Evolutionary conservation across 805 yeast species (phyloP), one percentile per base, ranked within the genome.

Genomic region (Kodamaea jinghongensis): DNA sequence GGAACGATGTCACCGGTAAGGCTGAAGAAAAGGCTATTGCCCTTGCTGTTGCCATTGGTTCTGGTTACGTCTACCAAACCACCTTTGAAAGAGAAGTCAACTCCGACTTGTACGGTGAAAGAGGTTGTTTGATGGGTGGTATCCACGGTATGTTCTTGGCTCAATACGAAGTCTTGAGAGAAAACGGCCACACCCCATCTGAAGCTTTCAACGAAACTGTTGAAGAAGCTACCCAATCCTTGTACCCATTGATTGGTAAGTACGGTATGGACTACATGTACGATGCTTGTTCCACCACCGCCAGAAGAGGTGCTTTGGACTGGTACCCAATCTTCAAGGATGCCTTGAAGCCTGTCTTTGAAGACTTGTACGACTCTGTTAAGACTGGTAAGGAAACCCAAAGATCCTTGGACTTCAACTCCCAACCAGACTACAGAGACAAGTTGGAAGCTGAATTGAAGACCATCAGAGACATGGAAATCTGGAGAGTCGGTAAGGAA

Each of bases 231-330:
- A 93, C 99, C 52, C 99, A 93, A 79, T 93, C 98, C 43, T 80
- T 93, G 63, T 93, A 93, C 86, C 99, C 99, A 74, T 83, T 93
- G 79, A 72, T 93, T 59, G 99, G 99, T 76, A 89, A 88, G 75
- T 86, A 93, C 81, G 99, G 99, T 78, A 93, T 93, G 99, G 99
- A 93, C 76, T 93, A 93, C 91, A 93, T 93, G 99, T 93, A 93
- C 83, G 98, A 93, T 68, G 99, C 99, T 61, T 93, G 99, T 77
- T 93, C 99, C 56, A 93, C 99, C 65, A 93, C 99, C 56, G 99
- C 99, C 63, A 89, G 98, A 82, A 88, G 99, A 79, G 99, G 99
- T 81, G 99, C 99, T 67, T 81, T 93, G 61, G 99, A 93, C 79
- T 93, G 99, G 99, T 91, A 93, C 80, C 98, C 98, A 73, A 77